Evolutionary conservation across 805 yeast species (phyloP), one percentile per base, ranked within the genome.

Genomic region (Teunomyces lycoperdinae): DNA sequence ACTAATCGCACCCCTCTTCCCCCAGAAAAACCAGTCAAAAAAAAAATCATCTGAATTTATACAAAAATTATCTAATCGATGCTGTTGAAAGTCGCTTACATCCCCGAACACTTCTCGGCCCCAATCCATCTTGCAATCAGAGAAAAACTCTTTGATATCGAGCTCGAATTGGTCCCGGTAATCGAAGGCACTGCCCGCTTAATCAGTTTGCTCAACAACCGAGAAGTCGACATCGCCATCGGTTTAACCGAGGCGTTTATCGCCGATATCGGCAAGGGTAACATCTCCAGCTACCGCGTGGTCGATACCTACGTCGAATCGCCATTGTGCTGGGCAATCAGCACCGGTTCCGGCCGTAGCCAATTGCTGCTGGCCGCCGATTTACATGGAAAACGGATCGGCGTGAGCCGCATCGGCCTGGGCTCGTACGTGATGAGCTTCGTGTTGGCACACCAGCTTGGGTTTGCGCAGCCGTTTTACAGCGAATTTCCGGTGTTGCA

Each of bases 231-330:
- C 58, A 72, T 87, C 44, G 96, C 95, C 28, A 79, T 91, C 58
- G 97, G 97, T 0, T 74, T 90, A 46, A 90, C 97, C 3, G 97
- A 90, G 64, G 96, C 95, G 0, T 90, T 90, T 67, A 82, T 91
- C 2, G 81, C 94, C 27, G 96, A 92, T 14, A 71, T 86, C 43
- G 87, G 88, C 20, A 83, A 86, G 51, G 91, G 90, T 0, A 79
- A 79, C 53, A 76, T 74, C 29, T 45, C 47, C 8, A 66, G 72
- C 45, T 89, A 85, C 66, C 78, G 82, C 55, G 74, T 89, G 8
- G 76, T 83, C 2, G 96, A 90, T 5, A 87, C 95, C 1, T 91
- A 89, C 63, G 97, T 90, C 14, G 74, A 84, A 53, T 84, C 92
- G 7, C 96, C 97, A 1, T 73, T 90, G 47, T 83, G 92, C 57